A percentile compares a stretch with the other conserved stretches of the same genome.
Conservation (phyloP, 164 flowering plant genomes). For the Piper betle region DNA sequence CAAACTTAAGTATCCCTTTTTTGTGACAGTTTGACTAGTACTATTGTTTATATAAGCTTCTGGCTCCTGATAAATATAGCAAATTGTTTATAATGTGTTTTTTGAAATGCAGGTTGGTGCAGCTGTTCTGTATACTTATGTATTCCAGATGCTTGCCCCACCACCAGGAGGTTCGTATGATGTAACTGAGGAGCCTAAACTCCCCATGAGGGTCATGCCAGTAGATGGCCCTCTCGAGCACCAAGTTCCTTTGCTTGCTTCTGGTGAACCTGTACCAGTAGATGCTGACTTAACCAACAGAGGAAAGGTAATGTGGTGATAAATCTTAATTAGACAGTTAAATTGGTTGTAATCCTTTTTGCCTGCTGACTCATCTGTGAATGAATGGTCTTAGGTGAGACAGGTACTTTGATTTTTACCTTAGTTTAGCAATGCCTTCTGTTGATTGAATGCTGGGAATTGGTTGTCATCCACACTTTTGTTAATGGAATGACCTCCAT, state of each 20-base stretch:
- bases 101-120: conserved; percentile 70
- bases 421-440: no score
- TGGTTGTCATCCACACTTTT: no score
- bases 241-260: conserved; percentile 49
- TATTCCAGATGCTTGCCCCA: conserved; percentile 86
- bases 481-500: no score
- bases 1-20: no score
- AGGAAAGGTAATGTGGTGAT: conserved; percentile 29
- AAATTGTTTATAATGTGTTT: conserved; percentile 1
- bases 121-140: conserved; percentile 80
- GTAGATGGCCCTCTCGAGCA: conserved; percentile 44
- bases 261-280: conserved; percentile 20
- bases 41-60: not conserved
- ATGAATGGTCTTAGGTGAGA: no score
- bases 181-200: conserved; percentile 27
- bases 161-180: conserved; percentile 85
- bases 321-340: no score
- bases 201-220: conserved; percentile 36
- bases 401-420: no score
- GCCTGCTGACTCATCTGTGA: no score
- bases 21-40: not conserved
- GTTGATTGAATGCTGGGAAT: no score
- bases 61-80: not conserved
- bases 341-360: no score
- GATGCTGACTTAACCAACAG: conserved; percentile 16